Percentiles rank a stretch among this genome's conserved stretches.
These are phyloP conservation scores for Amphichorda felina DNA, from an alignment of 2,329 filamentous ascomycete species.

Conservation along the genomic window DNA sequence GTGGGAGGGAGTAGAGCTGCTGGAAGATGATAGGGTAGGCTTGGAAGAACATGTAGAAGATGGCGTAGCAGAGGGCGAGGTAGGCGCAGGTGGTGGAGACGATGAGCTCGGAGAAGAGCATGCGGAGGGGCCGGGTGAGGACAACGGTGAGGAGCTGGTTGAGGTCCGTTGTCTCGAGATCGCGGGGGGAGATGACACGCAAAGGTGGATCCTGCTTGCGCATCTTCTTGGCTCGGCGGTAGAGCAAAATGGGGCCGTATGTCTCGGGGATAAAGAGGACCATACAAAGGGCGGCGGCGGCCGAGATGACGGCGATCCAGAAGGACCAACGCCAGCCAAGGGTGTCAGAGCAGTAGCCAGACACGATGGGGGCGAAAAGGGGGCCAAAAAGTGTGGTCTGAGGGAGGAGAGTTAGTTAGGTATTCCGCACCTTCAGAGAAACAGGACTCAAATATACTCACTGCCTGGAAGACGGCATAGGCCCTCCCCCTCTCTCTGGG, in stretches of 20 bases:
- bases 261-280: conserved; percentile 56
- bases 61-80: conserved; percentile 56
- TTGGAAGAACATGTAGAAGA: conserved; percentile 64
- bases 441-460: conserved; percentile 15
- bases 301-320: conserved; percentile 59
- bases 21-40: conserved; percentile 63
- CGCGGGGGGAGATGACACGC: conserved; percentile 45
- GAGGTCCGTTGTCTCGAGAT: conserved; percentile 47
- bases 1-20: conserved; percentile 47
- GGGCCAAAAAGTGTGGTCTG: conserved; percentile 54
- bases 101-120: conserved; percentile 62
- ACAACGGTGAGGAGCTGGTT: conserved; percentile 56
- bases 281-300: conserved; percentile 46
- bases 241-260: conserved; percentile 45
- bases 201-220: conserved; percentile 40
- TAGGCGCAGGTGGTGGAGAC: conserved; percentile 60
- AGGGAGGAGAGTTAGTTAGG: not conserved
- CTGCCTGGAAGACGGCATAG: conserved; percentile 53
- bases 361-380: conserved; percentile 52
- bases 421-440: not conserved
- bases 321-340: conserved; percentile 61
- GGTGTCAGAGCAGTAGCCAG: conserved; percentile 44
- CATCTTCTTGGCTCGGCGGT: conserved; percentile 41
- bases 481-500: conserved; percentile 34
- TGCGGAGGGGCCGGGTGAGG: conserved; percentile 57